Percentiles rank a stretch among this genome's conserved stretches.
Conservation (phyloP, 305 asterid species). For the Fraxinus paxiana region DNA sequence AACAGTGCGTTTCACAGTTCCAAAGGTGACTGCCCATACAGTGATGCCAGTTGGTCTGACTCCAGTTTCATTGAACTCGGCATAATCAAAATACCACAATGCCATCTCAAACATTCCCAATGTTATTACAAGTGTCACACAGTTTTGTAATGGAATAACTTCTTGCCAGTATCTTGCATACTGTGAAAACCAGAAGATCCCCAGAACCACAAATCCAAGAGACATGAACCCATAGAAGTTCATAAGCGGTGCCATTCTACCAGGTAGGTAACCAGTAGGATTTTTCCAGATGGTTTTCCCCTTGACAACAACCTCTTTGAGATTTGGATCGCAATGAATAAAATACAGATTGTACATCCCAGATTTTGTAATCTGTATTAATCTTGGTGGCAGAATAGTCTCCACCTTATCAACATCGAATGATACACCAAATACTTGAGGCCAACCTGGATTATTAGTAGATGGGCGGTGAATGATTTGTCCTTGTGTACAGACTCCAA, state of each 20-base stretch:
- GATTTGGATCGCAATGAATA: constrained; percentile 78
- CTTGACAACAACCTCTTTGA: constrained; percentile 57
- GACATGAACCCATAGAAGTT: constrained; percentile 84
- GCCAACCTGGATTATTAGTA: constrained; percentile 76
- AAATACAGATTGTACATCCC: constrained; percentile 95
- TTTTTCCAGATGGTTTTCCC: constrained; percentile 96
- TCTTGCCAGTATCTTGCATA: constrained; percentile 88
- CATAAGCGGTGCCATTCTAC: constrained; percentile 97
- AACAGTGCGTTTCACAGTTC: constrained; percentile 73
- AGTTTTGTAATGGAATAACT: constrained; percentile 80
- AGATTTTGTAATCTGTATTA: constrained; percentile 67
- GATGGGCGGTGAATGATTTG: constrained; percentile 77
- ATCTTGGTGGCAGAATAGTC: constrained; percentile 51
- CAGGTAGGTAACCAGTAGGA: constrained; percentile 81
- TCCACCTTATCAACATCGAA: constrained; percentile 51
- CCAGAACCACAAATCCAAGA: constrained; percentile 70
- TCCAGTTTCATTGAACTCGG: constrained; percentile 81
- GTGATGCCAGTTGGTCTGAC: constrained; percentile 78
- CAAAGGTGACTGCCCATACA: constrained; percentile 91
- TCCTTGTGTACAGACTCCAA: constrained; percentile 82
- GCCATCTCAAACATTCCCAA: constrained; percentile 92
- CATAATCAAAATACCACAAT: constrained; percentile 90
- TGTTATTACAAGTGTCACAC: constrained; percentile 74
- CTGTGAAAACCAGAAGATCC: constrained; percentile 89
- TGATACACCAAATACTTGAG: constrained; percentile 63